These are phyloP conservation scores for Cladophialophora exuberans DNA, from an alignment of 2,329 filamentous ascomycete genomes.

Conservation along the genomic window DNA sequence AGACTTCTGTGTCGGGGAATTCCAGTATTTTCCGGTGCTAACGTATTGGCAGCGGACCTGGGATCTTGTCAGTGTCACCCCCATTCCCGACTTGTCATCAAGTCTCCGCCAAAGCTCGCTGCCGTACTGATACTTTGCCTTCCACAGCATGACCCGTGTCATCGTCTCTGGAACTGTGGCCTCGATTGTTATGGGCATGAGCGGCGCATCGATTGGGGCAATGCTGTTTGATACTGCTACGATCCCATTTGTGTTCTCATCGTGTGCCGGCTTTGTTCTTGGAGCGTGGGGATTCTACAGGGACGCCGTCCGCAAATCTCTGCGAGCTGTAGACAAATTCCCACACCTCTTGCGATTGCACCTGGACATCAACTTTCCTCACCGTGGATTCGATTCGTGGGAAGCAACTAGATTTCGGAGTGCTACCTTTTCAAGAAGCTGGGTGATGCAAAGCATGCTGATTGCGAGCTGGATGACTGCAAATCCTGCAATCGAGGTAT, in stretches of 20 bases:
- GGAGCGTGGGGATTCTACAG: slow-evolving; percentile 30
- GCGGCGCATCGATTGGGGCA: slow-evolving; percentile 26
- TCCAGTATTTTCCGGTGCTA: not conserved
- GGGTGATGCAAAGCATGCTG: slow-evolving; percentile 31
- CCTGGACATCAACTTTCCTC: slow-evolving; percentile 31
- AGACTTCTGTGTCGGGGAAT: not conserved
- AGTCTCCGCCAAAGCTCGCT: not conserved
- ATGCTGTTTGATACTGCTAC: slow-evolving; percentile 28
- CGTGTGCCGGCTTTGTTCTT: slow-evolving; percentile 28
- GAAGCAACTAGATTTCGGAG: slow-evolving; percentile 14
- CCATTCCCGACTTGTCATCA: not conserved
- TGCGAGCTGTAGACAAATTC: slow-evolving; percentile 26
- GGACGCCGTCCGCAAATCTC: slow-evolving; percentile 29
- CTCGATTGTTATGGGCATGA: slow-evolving; percentile 26
- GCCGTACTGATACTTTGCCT: not conserved
- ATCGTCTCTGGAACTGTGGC: slow-evolving; percentile 25
- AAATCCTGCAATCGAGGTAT: slow-evolving; percentile 26
- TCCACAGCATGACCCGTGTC: slow-evolving; percentile 27
- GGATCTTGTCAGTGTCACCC: slow-evolving; percentile 25
- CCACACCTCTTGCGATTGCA: slow-evolving; percentile 29
- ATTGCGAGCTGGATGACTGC: slow-evolving; percentile 32
- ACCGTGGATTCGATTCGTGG: slow-evolving; percentile 29
- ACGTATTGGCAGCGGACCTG: slow-evolving; percentile 21
- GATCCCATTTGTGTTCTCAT: slow-evolving; percentile 26
- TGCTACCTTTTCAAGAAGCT: slow-evolving; percentile 19